Evolutionary conservation across 2,329 filamentous ascomycete species (phyloP).

Genomic region (Zasmidium angulare): DNA sequence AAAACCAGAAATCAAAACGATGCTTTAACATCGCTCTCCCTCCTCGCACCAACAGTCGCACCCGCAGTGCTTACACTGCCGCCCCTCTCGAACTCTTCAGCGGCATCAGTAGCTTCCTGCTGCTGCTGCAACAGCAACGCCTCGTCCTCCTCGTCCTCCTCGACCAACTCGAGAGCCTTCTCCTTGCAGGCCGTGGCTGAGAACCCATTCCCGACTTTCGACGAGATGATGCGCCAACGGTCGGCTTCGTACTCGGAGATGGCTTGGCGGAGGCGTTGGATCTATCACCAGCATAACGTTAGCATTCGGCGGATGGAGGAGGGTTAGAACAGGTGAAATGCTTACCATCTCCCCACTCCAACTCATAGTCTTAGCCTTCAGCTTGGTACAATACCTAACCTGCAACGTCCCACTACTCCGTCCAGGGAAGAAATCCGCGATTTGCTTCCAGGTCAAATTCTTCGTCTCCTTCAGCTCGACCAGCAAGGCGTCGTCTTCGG

Average conservation of each 20-base stretch:
- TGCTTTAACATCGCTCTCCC: too few relatives aligned
- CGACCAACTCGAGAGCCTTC: slow-evolving; percentile 63
- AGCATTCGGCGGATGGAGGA: slow-evolving; percentile 25
- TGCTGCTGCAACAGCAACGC: not conserved
- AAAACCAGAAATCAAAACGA: not conserved
- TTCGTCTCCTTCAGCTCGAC: slow-evolving; percentile 93
- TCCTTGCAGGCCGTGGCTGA: slow-evolving; percentile 85
- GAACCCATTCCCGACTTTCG: slow-evolving; percentile 87
- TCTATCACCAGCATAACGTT: slow-evolving; percentile 50
- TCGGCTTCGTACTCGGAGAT: slow-evolving; percentile 86
- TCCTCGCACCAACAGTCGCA: too few relatives aligned
- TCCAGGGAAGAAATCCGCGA: slow-evolving; percentile 92
- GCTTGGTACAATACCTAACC: slow-evolving; percentile 90
- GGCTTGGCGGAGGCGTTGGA: slow-evolving; percentile 72
- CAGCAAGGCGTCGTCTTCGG: slow-evolving; percentile 83
- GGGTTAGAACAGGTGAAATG: slow-evolving; percentile 4
- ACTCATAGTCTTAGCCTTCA: slow-evolving; percentile 88
- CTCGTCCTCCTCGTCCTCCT: slow-evolving; percentile 22
- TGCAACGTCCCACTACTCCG: slow-evolving; percentile 87
- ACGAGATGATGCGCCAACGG: slow-evolving; percentile 87
- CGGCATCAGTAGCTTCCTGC: not conserved
- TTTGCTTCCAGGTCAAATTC: slow-evolving; percentile 95
- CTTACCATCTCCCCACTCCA: slow-evolving; percentile 89
- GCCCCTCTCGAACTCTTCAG: not conserved
- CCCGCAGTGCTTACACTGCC: too few relatives aligned